These are phyloP conservation scores for Bruguiera sexangula DNA, from an alignment of 345 rosid species.

Conservation along the genomic window DNA sequence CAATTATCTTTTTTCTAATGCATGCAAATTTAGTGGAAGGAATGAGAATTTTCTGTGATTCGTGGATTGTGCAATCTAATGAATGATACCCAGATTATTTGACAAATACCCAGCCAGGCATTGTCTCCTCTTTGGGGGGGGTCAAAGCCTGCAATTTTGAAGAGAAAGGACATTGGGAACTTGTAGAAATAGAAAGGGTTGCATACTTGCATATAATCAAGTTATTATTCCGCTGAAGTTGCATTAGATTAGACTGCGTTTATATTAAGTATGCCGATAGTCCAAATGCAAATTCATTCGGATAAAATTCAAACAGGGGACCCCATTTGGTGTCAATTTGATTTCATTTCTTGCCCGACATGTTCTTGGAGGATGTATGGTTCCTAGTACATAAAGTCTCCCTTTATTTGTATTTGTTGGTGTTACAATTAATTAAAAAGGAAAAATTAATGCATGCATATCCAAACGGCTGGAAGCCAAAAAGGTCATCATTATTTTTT, in stretches of 20 bases:
- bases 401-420: slow-evolving; percentile 4
- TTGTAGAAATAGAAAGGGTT: too few relatives aligned
- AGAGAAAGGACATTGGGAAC: too few relatives aligned
- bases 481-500: not conserved
- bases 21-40: too few relatives aligned
- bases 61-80: too few relatives aligned
- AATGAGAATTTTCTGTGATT: too few relatives aligned
- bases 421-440: not conserved
- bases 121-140: too few relatives aligned
- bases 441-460: not conserved
- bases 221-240: too few relatives aligned
- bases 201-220: too few relatives aligned
- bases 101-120: too few relatives aligned
- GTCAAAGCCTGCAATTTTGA: too few relatives aligned
- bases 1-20: not conserved
- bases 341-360: slow-evolving; percentile 5
- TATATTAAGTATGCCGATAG: not conserved
- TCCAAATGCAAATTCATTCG: not conserved
- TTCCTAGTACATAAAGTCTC: not conserved
- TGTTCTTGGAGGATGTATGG: not conserved
- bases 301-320: not conserved
- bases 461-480: not conserved
- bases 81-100: too few relatives aligned
- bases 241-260: too few relatives aligned
- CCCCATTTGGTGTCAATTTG: slow-evolving; percentile 6